These are phyloP conservation scores for Phalaenopsis aphrodite DNA, from an alignment of 106 monocot genomes.

Conservation along the genomic window DNA sequence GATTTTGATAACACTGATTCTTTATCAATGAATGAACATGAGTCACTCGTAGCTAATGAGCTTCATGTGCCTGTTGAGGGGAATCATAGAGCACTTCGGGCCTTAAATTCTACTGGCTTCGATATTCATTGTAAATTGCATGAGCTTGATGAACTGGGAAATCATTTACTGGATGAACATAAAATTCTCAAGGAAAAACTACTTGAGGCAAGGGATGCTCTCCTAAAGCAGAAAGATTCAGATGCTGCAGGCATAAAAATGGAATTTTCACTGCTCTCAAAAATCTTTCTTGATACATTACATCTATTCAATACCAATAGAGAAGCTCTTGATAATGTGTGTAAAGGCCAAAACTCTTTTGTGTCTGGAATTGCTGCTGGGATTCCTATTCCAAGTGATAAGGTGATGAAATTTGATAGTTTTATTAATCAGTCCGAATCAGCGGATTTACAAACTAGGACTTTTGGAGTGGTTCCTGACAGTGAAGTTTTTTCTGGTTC, in stretches of 20 bases:
- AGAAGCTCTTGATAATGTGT: conserved; percentile 31
- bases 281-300: conserved; percentile 25
- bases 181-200: conserved; percentile 13
- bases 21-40: conserved; percentile 3
- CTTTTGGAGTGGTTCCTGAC: neutral
- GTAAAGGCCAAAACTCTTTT: conserved; percentile 19
- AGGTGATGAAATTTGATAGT: neutral
- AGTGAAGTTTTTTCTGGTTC: neutral
- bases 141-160: conserved; percentile 14
- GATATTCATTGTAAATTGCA: neutral
- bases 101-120: neutral
- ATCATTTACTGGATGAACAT: conserved; percentile 12
- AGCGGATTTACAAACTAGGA: neutral
- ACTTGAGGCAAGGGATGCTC: conserved; percentile 8
- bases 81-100: conserved; percentile 8
- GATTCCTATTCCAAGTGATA: neutral
- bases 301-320: conserved; percentile 28
- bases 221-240: conserved; percentile 15
- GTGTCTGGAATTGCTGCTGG: neutral
- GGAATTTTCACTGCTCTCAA: conserved; percentile 6
- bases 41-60: neutral
- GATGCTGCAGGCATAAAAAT: neutral
- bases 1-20: conserved; percentile 10
- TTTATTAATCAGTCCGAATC: neutral
- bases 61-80: neutral